Conservation (phyloP, 768 basidiomycete species). For the Megacollybia marginata region DNA sequence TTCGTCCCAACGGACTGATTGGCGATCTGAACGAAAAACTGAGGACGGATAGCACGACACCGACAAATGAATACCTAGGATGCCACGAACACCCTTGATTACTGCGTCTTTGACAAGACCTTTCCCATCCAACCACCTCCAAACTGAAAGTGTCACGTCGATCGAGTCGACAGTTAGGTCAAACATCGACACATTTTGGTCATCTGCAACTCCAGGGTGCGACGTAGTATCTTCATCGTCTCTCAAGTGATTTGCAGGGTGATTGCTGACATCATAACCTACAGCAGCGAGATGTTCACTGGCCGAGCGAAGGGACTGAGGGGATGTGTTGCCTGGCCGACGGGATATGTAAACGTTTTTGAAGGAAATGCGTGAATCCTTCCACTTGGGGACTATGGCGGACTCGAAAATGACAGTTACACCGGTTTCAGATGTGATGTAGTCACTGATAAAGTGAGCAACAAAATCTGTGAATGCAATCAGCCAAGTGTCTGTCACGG, state of each 20-base stretch:
- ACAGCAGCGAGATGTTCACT: constrained; percentile 46
- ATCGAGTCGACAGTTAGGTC: constrained; percentile 92
- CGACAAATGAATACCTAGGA: constrained; percentile 57
- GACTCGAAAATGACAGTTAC: constrained; percentile 95
- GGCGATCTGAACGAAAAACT: constrained; percentile 56
- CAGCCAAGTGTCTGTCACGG: neutral
- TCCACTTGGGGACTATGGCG: constrained; percentile 97
- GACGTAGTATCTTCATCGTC: constrained; percentile 53
- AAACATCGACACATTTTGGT: constrained; percentile 80
- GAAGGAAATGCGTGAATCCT: constrained; percentile 91
- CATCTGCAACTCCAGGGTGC: constrained; percentile 33
- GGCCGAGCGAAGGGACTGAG: constrained; percentile 8
- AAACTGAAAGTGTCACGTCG: constrained; percentile 87
- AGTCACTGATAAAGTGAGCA: constrained; percentile 83
- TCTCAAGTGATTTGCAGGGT: constrained; percentile 59
- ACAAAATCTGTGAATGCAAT: constrained; percentile 53
- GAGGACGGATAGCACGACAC: neutral
- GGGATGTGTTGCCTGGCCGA: constrained; percentile 36
- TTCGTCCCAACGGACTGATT: constrained; percentile 80
- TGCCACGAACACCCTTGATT: constrained; percentile 89
- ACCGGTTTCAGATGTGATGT: constrained; percentile 89
- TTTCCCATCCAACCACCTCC: constrained; percentile 93
- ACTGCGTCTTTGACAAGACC: constrained; percentile 88
- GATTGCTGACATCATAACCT: constrained; percentile 72
- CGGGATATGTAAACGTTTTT: constrained; percentile 94